A percentile compares a stretch with the other conserved stretches of the same genome.
These are phyloP conservation scores for Microthlaspi erraticum DNA, from an alignment of 345 rosid genomes.

Conservation along the genomic window DNA sequence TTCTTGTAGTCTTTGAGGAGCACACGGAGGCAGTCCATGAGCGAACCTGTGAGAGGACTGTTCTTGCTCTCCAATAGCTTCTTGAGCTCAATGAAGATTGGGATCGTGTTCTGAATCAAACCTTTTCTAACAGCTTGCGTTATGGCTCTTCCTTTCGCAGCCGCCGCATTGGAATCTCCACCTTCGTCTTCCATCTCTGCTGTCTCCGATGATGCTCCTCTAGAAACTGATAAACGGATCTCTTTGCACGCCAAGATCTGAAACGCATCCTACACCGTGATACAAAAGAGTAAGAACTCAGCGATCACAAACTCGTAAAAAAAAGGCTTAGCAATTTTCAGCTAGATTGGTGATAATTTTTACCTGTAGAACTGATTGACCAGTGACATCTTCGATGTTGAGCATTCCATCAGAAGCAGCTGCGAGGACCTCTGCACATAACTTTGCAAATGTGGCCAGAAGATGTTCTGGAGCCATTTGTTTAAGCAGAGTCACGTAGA, in stretches of 20 bases:
- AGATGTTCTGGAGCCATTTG: slow-evolving; percentile 99
- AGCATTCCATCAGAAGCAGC: slow-evolving; percentile 95
- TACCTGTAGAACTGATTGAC: slow-evolving; percentile 94
- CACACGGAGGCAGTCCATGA: slow-evolving; percentile 88
- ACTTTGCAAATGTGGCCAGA: slow-evolving; percentile 92
- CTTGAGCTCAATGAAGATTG: slow-evolving; percentile 93
- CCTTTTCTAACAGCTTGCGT: slow-evolving; percentile 91
- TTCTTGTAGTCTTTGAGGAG: slow-evolving; percentile 93
- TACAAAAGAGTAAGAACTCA: slow-evolving; percentile 2
- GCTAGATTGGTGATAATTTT: slow-evolving; percentile 14
- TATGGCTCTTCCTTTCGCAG: slow-evolving; percentile 83
- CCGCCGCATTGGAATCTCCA: slow-evolving; percentile 52
- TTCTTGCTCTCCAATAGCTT: slow-evolving; percentile 86
- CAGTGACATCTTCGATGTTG: slow-evolving; percentile 66
- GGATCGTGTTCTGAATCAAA: slow-evolving; percentile 90
- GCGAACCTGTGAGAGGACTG: slow-evolving; percentile 88
- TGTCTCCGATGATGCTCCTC: slow-evolving; percentile 61
- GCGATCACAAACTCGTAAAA: neutral
- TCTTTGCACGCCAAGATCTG: slow-evolving; percentile 89
- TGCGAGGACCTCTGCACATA: slow-evolving; percentile 93
- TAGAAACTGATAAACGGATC: slow-evolving; percentile 62
- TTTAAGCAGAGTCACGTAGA: slow-evolving; percentile 75
- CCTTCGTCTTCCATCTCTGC: slow-evolving; percentile 56
- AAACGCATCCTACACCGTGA: slow-evolving; percentile 74
- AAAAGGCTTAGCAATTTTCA: neutral